Conservation (phyloP, 163 green algal genomes). For the Prototheca stagnorum region DNA sequence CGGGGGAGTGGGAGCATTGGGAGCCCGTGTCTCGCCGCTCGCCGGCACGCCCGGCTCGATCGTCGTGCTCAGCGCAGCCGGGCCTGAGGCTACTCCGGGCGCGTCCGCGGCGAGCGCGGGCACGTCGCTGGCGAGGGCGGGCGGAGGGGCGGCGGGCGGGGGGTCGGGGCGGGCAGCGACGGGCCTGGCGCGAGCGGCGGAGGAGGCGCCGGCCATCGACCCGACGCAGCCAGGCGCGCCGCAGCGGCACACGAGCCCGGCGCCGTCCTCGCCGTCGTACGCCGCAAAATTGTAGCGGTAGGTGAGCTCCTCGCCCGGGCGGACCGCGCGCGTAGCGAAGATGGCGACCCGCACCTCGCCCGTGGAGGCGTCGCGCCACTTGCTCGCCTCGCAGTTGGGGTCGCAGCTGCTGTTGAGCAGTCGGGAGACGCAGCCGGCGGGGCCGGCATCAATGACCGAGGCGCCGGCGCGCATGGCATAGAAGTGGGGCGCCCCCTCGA, state of each 20-base stretch:
- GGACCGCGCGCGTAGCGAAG: slow-evolving; percentile 55
- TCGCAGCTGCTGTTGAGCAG: slow-evolving; percentile 82
- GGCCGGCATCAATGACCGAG: slow-evolving; percentile 70
- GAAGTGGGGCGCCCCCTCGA: slow-evolving; percentile 49
- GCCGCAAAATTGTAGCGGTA: slow-evolving; percentile 91
- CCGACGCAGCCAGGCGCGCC: slow-evolving; percentile 70
- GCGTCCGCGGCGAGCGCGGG: too few species aligned
- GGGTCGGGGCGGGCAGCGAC: slow-evolving; percentile 1
- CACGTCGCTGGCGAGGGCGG: too few species aligned
- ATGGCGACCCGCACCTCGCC: slow-evolving; percentile 63
- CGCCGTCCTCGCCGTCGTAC: slow-evolving; percentile 7
- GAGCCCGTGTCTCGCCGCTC: too few species aligned
- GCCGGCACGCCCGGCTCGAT: too few species aligned
- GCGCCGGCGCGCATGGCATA: slow-evolving; percentile 74
- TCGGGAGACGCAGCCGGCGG: slow-evolving; percentile 60
- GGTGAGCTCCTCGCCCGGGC: slow-evolving; percentile 60
- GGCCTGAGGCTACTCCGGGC: too few species aligned
- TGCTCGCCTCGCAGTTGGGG: slow-evolving; percentile 84
- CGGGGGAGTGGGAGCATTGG: too few species aligned
- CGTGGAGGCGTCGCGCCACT: slow-evolving; percentile 71
- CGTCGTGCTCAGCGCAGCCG: too few species aligned
- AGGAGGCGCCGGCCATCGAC: too few species aligned
- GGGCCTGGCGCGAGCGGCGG: too few species aligned
- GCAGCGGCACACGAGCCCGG: slow-evolving; percentile 80
- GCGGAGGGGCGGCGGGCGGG: slow-evolving; percentile 1